phyloP scores from a whole-genome alignment of 1,284 basidiomycete genomes.

The Ceratobasidium sp. region DNA sequence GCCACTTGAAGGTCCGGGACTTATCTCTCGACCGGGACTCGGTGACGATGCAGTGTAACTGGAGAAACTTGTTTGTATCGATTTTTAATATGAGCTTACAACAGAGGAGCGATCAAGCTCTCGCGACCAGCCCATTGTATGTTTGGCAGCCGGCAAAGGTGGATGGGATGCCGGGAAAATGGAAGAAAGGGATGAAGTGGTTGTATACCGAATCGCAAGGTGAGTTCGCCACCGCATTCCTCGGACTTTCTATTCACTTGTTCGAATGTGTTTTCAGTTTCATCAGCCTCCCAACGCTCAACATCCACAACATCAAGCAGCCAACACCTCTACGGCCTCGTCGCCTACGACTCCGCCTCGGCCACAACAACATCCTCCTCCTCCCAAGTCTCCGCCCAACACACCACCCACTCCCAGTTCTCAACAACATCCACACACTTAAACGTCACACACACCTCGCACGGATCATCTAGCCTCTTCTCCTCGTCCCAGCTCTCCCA shows the following conservation, averaged over 20 bases:
- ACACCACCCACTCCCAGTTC: not conserved
- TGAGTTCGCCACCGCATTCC: not conserved
- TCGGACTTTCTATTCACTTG: not conserved
- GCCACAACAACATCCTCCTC: constrained; percentile 14
- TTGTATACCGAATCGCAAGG: constrained; percentile 40
- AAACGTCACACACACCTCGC: constrained; percentile 10
- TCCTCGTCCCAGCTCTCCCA: constrained; percentile 36
- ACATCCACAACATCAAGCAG: constrained; percentile 37
- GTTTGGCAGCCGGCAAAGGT: constrained; percentile 40
- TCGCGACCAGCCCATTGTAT: constrained; percentile 6
- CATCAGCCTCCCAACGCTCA: constrained; percentile 33
- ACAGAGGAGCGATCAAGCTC: constrained; percentile 35
- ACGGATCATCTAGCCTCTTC: constrained; percentile 12
- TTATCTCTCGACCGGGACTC: constrained; percentile 31
- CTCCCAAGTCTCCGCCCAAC: not conserved
- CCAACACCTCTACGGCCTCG: constrained; percentile 42
- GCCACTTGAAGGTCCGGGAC: constrained; percentile 36
- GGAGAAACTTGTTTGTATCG: constrained; percentile 15
- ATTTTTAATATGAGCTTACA: constrained; percentile 24
- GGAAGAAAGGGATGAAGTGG: constrained; percentile 37
- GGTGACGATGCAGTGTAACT: constrained; percentile 36
- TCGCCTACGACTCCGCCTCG: constrained; percentile 38
- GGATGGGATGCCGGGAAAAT: constrained; percentile 39
- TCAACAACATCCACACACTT: constrained; percentile 7
- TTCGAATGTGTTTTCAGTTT: not conserved